phyloP scores from a whole-genome alignment of 1,284 basidiomycete species.

The Entoloma clypeatum region DNA sequence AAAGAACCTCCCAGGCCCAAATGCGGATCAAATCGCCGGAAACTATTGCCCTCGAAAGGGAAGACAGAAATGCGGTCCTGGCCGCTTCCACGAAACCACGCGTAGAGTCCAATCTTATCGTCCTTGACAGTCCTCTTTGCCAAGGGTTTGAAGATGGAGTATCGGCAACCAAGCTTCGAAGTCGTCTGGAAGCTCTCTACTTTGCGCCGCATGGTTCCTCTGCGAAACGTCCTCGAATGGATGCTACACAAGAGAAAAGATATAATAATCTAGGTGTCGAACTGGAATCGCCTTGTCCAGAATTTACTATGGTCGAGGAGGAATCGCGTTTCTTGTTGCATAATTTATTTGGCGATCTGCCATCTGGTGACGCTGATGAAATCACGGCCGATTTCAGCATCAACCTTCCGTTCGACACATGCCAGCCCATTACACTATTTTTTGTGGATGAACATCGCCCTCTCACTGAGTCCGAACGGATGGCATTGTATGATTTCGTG shows the following conservation, averaged over 20 bases:
- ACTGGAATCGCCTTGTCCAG: conserved; percentile 22
- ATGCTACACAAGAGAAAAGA: not conserved
- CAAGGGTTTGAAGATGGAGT: too few relatives aligned
- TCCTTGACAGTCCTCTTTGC: too few relatives aligned
- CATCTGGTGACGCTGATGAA: conserved; percentile 13
- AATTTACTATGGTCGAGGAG: conserved; percentile 25
- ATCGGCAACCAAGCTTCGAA: conserved; percentile 7
- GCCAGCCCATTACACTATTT: conserved; percentile 20
- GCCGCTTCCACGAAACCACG: too few relatives aligned
- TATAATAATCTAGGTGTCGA: conserved; percentile 4
- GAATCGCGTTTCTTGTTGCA: conserved; percentile 1
- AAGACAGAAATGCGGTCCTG: too few relatives aligned
- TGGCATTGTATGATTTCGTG: conserved; percentile 48
- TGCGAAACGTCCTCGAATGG: conserved; percentile 1
- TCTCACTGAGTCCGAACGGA: conserved; percentile 43
- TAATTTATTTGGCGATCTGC: conserved; percentile 9
- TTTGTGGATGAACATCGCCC: conserved; percentile 30
- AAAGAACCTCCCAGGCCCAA: too few relatives aligned
- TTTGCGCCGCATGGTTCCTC: too few relatives aligned
- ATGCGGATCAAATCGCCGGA: too few relatives aligned
- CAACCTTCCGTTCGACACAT: conserved; percentile 20
- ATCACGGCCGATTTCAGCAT: conserved; percentile 8
- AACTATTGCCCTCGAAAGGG: too few relatives aligned
- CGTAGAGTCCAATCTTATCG: too few relatives aligned
- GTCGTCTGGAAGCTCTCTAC: conserved; percentile 1